Percentiles rank a stretch among this genome's conserved stretches.
phyloP scores from a whole-genome alignment of 148 eudicot genomes.

The Rhododendron williamsianum region DNA sequence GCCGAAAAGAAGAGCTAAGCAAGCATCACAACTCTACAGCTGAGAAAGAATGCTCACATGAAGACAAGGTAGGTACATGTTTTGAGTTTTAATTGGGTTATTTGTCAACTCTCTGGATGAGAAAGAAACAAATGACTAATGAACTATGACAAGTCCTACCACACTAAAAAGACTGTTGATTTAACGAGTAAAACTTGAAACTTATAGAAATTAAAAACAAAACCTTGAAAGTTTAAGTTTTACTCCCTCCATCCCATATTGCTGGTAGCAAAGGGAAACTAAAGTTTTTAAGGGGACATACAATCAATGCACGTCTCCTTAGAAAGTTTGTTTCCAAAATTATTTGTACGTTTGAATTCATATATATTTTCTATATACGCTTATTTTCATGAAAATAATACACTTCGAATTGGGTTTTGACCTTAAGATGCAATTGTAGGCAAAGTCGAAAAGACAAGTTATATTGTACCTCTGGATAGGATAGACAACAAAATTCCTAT shows the following conservation, averaged over 20 bases:
- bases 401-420: background rate
- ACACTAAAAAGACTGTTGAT: background rate
- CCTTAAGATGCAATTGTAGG: background rate
- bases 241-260: background rate
- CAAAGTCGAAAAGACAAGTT: background rate
- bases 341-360: background rate
- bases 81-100: background rate
- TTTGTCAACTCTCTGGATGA: background rate
- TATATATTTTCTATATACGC: background rate
- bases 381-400: background rate
- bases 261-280: background rate
- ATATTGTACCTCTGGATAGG: conserved; percentile 67
- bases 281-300: background rate
- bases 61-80: background rate
- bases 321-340: background rate
- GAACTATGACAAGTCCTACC: background rate
- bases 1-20: background rate
- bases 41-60: background rate
- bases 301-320: background rate
- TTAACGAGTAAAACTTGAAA: background rate
- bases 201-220: background rate
- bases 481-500: conserved; percentile 88
- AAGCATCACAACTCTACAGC: background rate
- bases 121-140: background rate
- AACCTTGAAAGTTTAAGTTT: background rate